These are phyloP conservation scores for Lathyrus aphaca DNA, from an alignment of 306 rosid genomes.

Conservation along the genomic window DNA sequence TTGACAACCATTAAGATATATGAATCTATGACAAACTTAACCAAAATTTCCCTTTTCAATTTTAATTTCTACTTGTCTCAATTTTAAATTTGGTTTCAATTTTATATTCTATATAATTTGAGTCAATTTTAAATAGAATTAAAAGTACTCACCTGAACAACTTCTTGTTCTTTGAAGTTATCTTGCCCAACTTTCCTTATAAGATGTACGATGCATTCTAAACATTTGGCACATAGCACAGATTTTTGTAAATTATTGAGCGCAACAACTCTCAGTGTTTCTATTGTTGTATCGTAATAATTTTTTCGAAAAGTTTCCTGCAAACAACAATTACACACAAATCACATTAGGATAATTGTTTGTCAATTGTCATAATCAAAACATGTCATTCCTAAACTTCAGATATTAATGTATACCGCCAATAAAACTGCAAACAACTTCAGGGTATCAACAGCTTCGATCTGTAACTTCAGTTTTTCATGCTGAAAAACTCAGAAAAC, in stretches of 20 bases:
- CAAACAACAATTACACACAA: conserved; percentile 5
- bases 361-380: neutral
- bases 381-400: neutral
- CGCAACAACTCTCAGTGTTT: conserved; percentile 7
- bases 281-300: conserved; percentile 9
- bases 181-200: neutral
- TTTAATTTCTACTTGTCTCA: neutral
- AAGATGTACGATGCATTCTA: conserved; percentile 32
- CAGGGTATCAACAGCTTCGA: conserved; percentile 29
- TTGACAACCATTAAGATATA: neutral
- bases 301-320: conserved; percentile 23
- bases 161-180: conserved; percentile 5
- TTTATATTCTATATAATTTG: neutral
- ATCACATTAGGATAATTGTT: neutral
- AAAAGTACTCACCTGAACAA: conserved; percentile 28
- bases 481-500: conserved; percentile 32
- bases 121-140: neutral
- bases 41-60: neutral
- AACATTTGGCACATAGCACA: conserved; percentile 2
- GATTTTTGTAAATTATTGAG: neutral
- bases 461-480: conserved; percentile 1
- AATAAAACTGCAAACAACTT: neutral
- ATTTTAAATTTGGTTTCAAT: neutral
- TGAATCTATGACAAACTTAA: neutral
- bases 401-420: conserved; percentile 31